A percentile compares a stretch with the other conserved stretches of the same genome.
These are phyloP conservation scores for Thalassiosira profunda DNA, from an alignment of 108 stramenopile species.

Conservation along the genomic window DNA sequence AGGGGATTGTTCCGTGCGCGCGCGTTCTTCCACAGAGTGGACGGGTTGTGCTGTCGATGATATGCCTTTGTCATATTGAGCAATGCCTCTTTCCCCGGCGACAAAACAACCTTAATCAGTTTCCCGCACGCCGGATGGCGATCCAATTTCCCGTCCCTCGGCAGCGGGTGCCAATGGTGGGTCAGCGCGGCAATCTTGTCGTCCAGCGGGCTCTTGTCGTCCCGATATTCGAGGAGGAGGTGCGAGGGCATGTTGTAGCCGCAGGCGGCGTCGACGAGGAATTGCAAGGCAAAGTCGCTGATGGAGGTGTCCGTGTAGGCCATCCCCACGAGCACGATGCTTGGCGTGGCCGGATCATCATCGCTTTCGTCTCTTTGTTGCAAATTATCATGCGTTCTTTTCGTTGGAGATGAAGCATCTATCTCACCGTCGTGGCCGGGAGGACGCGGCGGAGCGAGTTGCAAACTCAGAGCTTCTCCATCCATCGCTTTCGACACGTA, in stretches of 20 bases:
- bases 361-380: neutral
- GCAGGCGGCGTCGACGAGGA: slow-evolving; percentile 25
- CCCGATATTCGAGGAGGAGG: slow-evolving; percentile 8
- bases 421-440: too few relatives aligned
- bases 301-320: slow-evolving; percentile 13
- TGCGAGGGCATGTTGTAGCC: slow-evolving; percentile 4
- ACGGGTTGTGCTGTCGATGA: slow-evolving; percentile 1
- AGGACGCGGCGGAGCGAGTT: neutral
- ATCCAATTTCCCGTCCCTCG: neutral
- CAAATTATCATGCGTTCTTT: neutral
- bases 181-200: slow-evolving; percentile 11
- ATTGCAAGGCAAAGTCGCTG: slow-evolving; percentile 18
- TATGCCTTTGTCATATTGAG: slow-evolving; percentile 6
- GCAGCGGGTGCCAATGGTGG: slow-evolving; percentile 4
- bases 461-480: neutral
- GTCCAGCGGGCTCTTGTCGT: neutral
- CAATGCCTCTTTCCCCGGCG: neutral
- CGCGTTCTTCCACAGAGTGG: too few relatives aligned
- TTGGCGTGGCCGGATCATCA: neutral
- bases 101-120: slow-evolving; percentile 7
- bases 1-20: slow-evolving; percentile 32
- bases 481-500: neutral
- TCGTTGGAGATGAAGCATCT: neutral
- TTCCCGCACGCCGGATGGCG: slow-evolving; percentile 9
- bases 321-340: slow-evolving; percentile 5